Conservation (phyloP, 2,329 filamentous ascomycete species). For the Zalaria obscura region DNA sequence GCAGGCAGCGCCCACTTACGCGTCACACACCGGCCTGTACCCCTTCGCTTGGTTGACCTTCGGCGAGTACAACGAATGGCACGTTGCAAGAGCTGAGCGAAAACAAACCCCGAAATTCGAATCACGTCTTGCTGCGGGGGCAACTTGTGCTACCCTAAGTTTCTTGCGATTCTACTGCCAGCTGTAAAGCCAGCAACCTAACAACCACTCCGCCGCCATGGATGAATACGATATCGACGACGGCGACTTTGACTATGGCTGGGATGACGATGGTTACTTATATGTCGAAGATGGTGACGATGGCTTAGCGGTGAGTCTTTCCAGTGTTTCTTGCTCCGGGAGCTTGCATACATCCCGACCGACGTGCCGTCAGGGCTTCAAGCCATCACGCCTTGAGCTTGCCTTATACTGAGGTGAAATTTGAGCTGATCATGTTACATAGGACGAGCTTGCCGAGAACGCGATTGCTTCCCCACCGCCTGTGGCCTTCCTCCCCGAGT, state of each 20-base stretch:
- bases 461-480: slow-evolving; percentile 28
- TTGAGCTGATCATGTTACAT: too few species aligned
- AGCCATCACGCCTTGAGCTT: not conserved
- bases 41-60: too few species aligned
- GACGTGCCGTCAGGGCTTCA: too few species aligned
- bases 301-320: slow-evolving; percentile 18
- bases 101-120: too few species aligned
- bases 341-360: not conserved
- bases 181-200: too few species aligned
- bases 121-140: too few species aligned
- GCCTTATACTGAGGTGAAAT: not conserved
- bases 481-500: slow-evolving; percentile 16
- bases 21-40: too few species aligned
- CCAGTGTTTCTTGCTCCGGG: not conserved
- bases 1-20: too few species aligned
- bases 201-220: not conserved
- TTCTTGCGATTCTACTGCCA: too few species aligned
- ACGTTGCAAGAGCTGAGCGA: too few species aligned
- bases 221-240: slow-evolving; percentile 26
- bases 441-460: slow-evolving; percentile 36
- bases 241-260: slow-evolving; percentile 21
- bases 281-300: slow-evolving; percentile 31
- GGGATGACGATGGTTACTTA: slow-evolving; percentile 26
- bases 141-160: too few species aligned
- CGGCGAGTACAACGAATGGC: too few species aligned